Percentiles rank a stretch among this genome's conserved stretches.
phyloP scores from a whole-genome alignment of 202 grass and related monocot genomes.

The Bolboschoenoplectus hybrid region DNA sequence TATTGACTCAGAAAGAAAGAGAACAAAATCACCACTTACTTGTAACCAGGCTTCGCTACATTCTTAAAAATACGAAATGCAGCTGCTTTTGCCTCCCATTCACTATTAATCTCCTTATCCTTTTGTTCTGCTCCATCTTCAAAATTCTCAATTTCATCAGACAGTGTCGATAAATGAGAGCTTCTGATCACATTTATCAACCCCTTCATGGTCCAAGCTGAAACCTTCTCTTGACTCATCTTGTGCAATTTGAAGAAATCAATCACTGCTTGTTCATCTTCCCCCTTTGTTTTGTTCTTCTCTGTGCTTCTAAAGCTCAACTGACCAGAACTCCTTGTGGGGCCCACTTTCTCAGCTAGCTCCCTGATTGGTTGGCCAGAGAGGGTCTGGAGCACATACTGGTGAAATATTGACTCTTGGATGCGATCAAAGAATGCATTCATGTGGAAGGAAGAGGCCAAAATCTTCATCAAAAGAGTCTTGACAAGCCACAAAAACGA shows the following conservation, averaged over 20 bases:
- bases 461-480: conserved; percentile 76
- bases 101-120: conserved; percentile 82
- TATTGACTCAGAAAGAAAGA: background rate
- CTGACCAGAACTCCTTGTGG: conserved; percentile 48
- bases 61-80: conserved; percentile 85
- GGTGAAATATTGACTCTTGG: conserved; percentile 87
- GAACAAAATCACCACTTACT: conserved; percentile 42
- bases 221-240: conserved; percentile 87
- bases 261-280: conserved; percentile 55
- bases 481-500: conserved; percentile 70
- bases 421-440: conserved; percentile 95
- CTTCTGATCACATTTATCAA: conserved; percentile 70
- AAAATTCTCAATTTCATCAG: conserved; percentile 81
- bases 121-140: conserved; percentile 66
- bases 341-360: conserved; percentile 72
- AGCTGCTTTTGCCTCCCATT: conserved; percentile 75
- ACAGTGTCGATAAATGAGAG: conserved; percentile 77
- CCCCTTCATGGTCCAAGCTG: conserved; percentile 88
- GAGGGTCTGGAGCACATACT: conserved; percentile 84
- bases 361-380: conserved; percentile 82
- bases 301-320: conserved; percentile 60
- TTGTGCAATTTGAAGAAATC: conserved; percentile 70
- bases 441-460: conserved; percentile 81
- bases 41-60: conserved; percentile 68
- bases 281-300: conserved; percentile 62